These are phyloP conservation scores for Fusarium sp. DNA, from an alignment of 2,329 filamentous ascomycete genomes.

Conservation along the genomic window DNA sequence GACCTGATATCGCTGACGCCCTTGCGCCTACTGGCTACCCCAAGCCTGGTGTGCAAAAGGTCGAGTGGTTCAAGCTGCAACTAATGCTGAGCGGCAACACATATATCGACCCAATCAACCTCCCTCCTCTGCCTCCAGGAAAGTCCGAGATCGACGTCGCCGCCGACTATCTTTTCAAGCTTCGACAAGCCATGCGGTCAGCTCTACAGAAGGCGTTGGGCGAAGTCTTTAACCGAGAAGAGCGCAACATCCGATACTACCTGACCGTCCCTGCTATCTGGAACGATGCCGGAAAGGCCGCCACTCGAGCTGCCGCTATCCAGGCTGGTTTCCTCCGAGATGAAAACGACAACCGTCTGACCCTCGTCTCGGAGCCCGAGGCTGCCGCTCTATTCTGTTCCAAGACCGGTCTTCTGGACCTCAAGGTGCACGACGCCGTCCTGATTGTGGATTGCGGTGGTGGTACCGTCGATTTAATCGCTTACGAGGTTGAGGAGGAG, in stretches of 20 bases:
- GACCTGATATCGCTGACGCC: constrained; percentile 96
- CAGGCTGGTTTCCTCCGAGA: constrained; percentile 96
- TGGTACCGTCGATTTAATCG: constrained; percentile 98
- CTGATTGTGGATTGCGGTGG: constrained; percentile 98
- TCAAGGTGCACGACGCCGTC: constrained; percentile 98
- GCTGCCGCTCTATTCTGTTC: constrained; percentile 97
- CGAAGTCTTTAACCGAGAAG: constrained; percentile 97
- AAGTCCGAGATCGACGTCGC: constrained; percentile 99
- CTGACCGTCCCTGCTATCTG: constrained; percentile 98
- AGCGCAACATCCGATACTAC: constrained; percentile 97
- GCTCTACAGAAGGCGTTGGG: constrained; percentile 96
- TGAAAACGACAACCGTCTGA: constrained; percentile 96
- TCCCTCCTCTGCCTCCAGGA: constrained; percentile 94
- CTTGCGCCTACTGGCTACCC: constrained; percentile 96
- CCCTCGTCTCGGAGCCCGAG: constrained; percentile 94
- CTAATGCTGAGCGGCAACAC: constrained; percentile 99
- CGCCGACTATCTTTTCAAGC: constrained; percentile 98
- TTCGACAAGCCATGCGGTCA: constrained; percentile 95
- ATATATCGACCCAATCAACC: constrained; percentile 98
- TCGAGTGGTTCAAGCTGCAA: constrained; percentile 99
- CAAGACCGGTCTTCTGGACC: constrained; percentile 93
- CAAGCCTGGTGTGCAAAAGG: constrained; percentile 97
- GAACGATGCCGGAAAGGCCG: constrained; percentile 98
- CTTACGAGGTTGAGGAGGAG: constrained; percentile 98
- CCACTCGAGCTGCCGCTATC: constrained; percentile 93